Percentiles rank a stretch among this genome's conserved stretches.
Conservation (phyloP, 1,284 basidiomycete genomes). For the Golubevia pallescens region DNA sequence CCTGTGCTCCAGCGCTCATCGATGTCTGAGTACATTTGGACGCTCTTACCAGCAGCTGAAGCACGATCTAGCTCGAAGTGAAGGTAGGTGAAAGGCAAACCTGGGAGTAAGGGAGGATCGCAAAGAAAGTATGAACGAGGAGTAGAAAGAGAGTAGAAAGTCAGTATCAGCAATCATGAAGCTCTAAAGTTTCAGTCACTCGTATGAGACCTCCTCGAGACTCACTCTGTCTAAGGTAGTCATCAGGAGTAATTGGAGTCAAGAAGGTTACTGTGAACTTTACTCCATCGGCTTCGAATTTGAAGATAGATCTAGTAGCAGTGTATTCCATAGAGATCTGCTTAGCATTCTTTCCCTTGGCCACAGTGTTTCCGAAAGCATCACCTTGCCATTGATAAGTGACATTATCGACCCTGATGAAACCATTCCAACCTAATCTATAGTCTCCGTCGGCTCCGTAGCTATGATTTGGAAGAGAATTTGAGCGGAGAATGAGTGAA, state of each 20-base stretch:
- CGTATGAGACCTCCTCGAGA: neutral
- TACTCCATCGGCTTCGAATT: conserved; percentile 47
- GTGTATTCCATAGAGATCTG: conserved; percentile 49
- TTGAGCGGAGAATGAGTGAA: neutral
- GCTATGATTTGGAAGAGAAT: neutral
- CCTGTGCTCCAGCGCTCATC: conserved; percentile 56
- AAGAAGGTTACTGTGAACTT: conserved; percentile 53
- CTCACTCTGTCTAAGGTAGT: conserved; percentile 48
- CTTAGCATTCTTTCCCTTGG: conserved; percentile 36
- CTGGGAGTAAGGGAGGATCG: conserved; percentile 1
- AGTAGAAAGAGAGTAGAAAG: too few species aligned
- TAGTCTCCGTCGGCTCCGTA: conserved; percentile 55
- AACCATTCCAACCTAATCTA: conserved; percentile 47
- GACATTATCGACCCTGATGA: conserved; percentile 42
- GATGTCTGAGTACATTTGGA: conserved; percentile 55
- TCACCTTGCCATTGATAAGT: conserved; percentile 58
- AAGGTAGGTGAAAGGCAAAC: conserved; percentile 49
- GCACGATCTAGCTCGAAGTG: conserved; percentile 40
- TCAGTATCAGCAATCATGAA: too few species aligned
- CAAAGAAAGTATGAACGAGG: conserved; percentile 1
- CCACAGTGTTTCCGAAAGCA: conserved; percentile 46
- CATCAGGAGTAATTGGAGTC: conserved; percentile 52
- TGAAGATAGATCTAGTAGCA: conserved; percentile 46
- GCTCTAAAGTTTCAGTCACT: too few species aligned
- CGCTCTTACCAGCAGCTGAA: conserved; percentile 28